Base-by-base conservation (phyloP, 345 rosid species). In the Garcia nutans region DNA sequence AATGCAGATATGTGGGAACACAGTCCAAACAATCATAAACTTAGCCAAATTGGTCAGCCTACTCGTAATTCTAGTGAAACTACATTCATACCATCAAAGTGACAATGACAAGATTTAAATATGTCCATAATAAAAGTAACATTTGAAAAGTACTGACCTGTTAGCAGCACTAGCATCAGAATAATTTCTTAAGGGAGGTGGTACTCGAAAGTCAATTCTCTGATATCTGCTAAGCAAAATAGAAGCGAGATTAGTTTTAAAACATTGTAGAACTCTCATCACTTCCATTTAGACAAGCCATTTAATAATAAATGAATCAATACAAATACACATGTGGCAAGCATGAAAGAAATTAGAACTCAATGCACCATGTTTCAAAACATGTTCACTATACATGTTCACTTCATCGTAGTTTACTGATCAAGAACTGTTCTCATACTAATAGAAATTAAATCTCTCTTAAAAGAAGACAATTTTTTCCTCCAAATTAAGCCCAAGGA, bases 141-240 rank as follows among this genome's bases (percentile, higher is more conserved):
- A 23, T 33, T 22, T 20, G 59, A 50, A 79, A 71, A 80, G 61
- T 79, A 72, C 85, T 84, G 85, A 91, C 98, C 85, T 76, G 47
- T 83, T 83, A 74, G 82, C 81, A 58, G 84, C 75, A 54, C 80
- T 76, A 68, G 88, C 82, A 78, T 88, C 94, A 74, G 84, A 81
- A 78, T 83, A 87, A 79, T 89, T 86, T 82, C 90, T 82, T 77
- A 95, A 80, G 68, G 81, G 80, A 65, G 90, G 94, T 58, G 97
- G 97, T 41, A 91, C 90, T 84, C 98, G 93, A 82, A 93, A 95
- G 78, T 89, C 98, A 70, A 89, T 86, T 79, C 97, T 90, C 81
- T 95, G 99, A 82, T 85, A 93, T 81, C 98, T 95, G 93, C 19
- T 44, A 82, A 77, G 52, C 56, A 26, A 78, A 78, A 63, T 47